Evolutionary conservation across 306 rosid genomes (phyloP).

Genomic region (Inga leiocalycina): DNA sequence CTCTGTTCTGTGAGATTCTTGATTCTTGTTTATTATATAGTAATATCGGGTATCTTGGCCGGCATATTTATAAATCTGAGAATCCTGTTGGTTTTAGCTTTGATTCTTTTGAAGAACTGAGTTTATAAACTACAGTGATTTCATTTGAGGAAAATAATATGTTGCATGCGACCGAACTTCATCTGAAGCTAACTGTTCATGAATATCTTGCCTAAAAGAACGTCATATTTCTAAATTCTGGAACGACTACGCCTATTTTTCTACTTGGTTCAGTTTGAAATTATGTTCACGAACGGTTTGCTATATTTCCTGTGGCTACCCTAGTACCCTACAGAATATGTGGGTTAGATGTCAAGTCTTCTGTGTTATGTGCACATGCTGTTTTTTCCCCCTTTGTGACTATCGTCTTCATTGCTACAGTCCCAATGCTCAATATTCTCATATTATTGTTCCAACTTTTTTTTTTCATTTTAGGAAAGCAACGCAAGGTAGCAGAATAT

Average conservation of each 20-base stretch:
- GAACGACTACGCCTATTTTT: background rate
- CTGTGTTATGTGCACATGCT: background rate
- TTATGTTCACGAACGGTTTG: background rate
- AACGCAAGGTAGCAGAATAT: conserved; percentile 62
- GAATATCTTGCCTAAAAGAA: background rate
- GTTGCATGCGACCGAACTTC: background rate
- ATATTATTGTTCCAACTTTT: background rate
- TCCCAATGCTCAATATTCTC: background rate
- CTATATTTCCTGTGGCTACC: background rate
- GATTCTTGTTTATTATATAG: conserved; percentile 2
- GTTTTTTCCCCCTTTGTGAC: background rate
- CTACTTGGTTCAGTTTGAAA: conserved; percentile 3
- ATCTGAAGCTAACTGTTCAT: background rate
- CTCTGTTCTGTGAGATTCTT: background rate
- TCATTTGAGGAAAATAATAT: background rate
- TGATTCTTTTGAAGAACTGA: background rate
- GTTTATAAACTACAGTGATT: background rate
- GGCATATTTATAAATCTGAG: conserved; percentile 19
- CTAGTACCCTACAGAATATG: background rate
- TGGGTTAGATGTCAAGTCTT: background rate
- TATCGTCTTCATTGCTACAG: background rate
- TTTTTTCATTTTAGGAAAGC: conserved; percentile 48
- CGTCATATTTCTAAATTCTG: background rate
- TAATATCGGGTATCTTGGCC: background rate
- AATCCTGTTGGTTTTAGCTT: background rate